Base-by-base conservation (phyloP, 768 basidiomycete species). In the Polyporus arcularius region DNA sequence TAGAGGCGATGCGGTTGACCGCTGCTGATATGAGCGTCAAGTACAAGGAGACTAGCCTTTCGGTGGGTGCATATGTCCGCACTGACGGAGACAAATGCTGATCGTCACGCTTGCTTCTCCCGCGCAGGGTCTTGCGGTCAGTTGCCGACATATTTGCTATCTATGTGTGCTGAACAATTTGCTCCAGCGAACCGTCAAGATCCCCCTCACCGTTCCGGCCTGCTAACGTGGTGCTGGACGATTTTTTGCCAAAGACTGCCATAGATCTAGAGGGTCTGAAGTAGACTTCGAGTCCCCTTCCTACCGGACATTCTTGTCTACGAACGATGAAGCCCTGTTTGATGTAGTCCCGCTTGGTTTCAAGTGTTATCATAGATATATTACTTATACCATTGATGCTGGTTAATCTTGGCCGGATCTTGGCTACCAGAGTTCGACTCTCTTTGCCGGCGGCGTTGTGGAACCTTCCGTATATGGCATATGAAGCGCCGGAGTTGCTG, bases 1-100 rank as follows among this genome's bases (percentile, higher is more conserved):
- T 98, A 57, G 92, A 94, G 73, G 94, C 95, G 4, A 96, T 96
- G 93, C 81, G 92, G 26, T 71, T 96, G 50, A 97, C 94, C 6
- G 95, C 96, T 30, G 80, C 84, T n/a, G 92, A 95, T 72, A 96
- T 96, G 94, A 94, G 92, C 62, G 84, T 90, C 66, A 94, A 95
- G 73, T 96, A 96, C 73, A 97, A 96, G 72, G 95, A 98, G 75
- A 98, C 95, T 0, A 93, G 90, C 73, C 83, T 98, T 65, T 93
- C 92, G 42, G 94, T 90, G 69, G 65, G 87, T 76, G 39, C 43
- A 43, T 48, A 43, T 21, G 35, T 41, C 40, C 53, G 41, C n/a
- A 26, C 18, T 30, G 21, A n/a, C 32, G n/a, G 28, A 26, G 52
- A 12, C 38, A 32, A 15, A 4, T 47, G 7, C 31, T 43, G 12